Conservation (phyloP, 139 green algal species). For the Marvania coccoides region DNA sequence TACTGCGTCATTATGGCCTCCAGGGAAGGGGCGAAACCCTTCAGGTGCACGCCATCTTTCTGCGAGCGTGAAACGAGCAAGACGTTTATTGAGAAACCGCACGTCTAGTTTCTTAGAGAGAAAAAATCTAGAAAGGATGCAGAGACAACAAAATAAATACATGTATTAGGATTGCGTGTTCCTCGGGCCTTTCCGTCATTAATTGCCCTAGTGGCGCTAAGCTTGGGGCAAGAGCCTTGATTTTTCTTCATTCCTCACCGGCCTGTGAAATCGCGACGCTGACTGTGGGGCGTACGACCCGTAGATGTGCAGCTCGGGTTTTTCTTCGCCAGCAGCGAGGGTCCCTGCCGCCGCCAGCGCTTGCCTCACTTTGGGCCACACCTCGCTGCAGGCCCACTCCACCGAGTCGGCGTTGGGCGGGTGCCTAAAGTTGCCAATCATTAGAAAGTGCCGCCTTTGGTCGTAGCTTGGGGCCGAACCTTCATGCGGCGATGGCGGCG, state of each 20-base stretch:
- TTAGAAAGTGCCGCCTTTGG: slow-evolving; percentile 42
- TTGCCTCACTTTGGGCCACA: slow-evolving; percentile 41
- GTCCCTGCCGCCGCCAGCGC: slow-evolving; percentile 14
- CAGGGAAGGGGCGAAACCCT: slow-evolving; percentile 36
- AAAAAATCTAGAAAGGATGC: not conserved
- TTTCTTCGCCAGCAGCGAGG: not conserved
- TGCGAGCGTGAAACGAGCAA: slow-evolving; percentile 3
- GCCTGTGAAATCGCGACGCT: slow-evolving; percentile 22
- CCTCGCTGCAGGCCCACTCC: slow-evolving; percentile 26
- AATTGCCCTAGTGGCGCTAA: no score
- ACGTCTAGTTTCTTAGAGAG: no score
- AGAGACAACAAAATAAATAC: not conserved
- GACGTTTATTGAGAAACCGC: no score
- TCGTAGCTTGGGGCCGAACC: not conserved
- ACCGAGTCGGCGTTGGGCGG: slow-evolving; percentile 52
- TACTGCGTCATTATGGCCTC: slow-evolving; percentile 37
- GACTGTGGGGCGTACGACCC: slow-evolving; percentile 27
- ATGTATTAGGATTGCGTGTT: no score
- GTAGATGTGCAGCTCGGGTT: slow-evolving; percentile 45
- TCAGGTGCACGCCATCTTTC: slow-evolving; percentile 24
- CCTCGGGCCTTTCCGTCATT: no score
- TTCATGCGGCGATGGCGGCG: not conserved
- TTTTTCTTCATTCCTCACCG: not conserved
- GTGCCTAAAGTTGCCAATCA: slow-evolving; percentile 57
- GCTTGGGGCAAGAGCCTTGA: not conserved